A percentile compares a stretch with the other conserved stretches of the same genome.
These are phyloP conservation scores for Cucumis hystrix DNA, from an alignment of 306 rosid genomes.

Conservation along the genomic window DNA sequence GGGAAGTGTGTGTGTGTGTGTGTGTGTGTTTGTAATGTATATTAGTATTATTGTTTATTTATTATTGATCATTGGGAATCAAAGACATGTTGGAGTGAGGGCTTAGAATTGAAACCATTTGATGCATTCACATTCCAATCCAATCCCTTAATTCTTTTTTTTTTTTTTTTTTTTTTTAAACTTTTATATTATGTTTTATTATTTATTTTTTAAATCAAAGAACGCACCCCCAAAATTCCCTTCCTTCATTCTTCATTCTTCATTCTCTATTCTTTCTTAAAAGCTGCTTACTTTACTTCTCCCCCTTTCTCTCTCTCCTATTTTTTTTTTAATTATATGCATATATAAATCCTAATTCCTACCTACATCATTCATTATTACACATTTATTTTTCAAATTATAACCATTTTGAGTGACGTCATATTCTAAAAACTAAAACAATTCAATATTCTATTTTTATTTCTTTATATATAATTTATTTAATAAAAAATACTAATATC, in stretches of 20 bases:
- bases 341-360: background rate
- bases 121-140: slow-evolving; percentile 48
- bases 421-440: too few relatives aligned
- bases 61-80: slow-evolving; percentile 29
- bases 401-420: too few relatives aligned
- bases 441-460: too few relatives aligned
- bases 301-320: background rate
- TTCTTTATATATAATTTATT: too few relatives aligned
- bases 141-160: background rate
- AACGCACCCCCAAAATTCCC: slow-evolving; percentile 2
- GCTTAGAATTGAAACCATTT: slow-evolving; percentile 9
- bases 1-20: slow-evolving; percentile 36
- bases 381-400: too few relatives aligned
- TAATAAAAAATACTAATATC: too few relatives aligned
- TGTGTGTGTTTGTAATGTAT: too few relatives aligned
- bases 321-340: background rate
- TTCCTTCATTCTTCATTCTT: slow-evolving; percentile 11
- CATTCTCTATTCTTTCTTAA: slow-evolving; percentile 9
- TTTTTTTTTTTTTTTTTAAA: too few relatives aligned
- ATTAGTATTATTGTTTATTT: too few relatives aligned
- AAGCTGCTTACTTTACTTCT: background rate
- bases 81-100: slow-evolving; percentile 52
- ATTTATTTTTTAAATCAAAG: slow-evolving; percentile 7
- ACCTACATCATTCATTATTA: background rate
- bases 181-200: slow-evolving; percentile 12